Percentiles rank a stretch among this genome's conserved stretches.
phyloP scores from a whole-genome alignment of 306 rosid species.

The Castanopsis chinensis region DNA sequence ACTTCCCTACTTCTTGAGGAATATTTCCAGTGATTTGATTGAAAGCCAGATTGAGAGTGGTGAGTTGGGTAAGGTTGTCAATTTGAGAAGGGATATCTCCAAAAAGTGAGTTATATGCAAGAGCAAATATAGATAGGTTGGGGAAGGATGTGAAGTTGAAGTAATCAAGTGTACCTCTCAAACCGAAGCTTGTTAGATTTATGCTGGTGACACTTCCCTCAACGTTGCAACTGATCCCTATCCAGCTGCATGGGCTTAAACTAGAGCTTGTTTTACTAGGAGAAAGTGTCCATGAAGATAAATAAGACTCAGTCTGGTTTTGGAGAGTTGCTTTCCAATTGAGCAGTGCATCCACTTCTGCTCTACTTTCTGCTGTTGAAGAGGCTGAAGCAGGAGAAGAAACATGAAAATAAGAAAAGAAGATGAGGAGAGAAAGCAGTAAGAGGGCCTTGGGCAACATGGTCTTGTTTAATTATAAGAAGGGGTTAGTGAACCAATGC shows the following conservation, averaged over 20 bases:
- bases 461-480: not conserved
- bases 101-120: not conserved
- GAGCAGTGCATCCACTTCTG: conserved; percentile 6
- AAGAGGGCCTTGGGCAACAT: not conserved
- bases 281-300: not conserved
- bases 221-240: not conserved
- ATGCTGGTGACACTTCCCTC: not conserved
- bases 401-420: not conserved
- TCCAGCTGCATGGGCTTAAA: conserved; percentile 6
- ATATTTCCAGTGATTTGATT: not conserved
- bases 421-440: not conserved
- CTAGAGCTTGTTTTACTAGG: not conserved
- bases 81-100: not conserved
- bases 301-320: not conserved
- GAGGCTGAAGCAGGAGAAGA: not conserved
- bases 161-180: not conserved
- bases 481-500: not conserved
- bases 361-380: not conserved
- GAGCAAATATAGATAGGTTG: not conserved
- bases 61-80: not conserved
- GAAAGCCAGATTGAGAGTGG: not conserved
- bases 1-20: not conserved
- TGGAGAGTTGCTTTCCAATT: conserved; percentile 12
- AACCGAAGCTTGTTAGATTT: not conserved
- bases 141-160: conserved; percentile 1